Percentiles rank a stretch among this genome's conserved stretches.
These are phyloP conservation scores for Alternaria sp. DNA, from an alignment of 2,329 filamentous ascomycete genomes.

Conservation along the genomic window DNA sequence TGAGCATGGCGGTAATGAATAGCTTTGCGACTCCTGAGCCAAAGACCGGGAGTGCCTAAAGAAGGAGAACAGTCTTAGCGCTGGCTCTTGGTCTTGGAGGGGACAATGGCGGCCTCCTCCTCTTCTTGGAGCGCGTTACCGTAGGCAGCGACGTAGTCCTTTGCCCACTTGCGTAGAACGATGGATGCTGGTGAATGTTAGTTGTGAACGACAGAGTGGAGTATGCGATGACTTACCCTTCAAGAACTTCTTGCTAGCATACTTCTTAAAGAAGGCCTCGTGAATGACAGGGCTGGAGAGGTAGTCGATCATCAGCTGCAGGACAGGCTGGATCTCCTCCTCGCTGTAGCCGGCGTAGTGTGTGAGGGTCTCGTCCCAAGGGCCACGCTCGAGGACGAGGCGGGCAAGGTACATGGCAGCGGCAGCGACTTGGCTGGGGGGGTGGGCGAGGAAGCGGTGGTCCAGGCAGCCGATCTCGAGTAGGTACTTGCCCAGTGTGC, in stretches of 20 bases:
- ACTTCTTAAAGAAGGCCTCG: slow-evolving; percentile 99
- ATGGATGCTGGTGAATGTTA: slow-evolving; percentile 73
- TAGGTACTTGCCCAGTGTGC: slow-evolving; percentile 95
- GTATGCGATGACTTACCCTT: slow-evolving; percentile 73
- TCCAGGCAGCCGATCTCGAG: slow-evolving; percentile 97
- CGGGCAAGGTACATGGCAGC: slow-evolving; percentile 95
- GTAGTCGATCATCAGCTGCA: slow-evolving; percentile 95
- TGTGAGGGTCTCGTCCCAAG: slow-evolving; percentile 87
- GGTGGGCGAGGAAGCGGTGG: slow-evolving; percentile 88
- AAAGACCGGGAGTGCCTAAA: slow-evolving; percentile 25
- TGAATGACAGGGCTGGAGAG: slow-evolving; percentile 88
- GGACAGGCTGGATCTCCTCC: slow-evolving; percentile 89
- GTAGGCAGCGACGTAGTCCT: slow-evolving; percentile 63
- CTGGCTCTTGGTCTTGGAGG: slow-evolving; percentile 30
- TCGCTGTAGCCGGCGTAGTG: slow-evolving; percentile 95
- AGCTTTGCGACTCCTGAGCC: slow-evolving; percentile 17
- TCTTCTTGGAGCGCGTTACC: slow-evolving; percentile 42
- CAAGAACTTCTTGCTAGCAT: slow-evolving; percentile 98
- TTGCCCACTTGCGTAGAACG: slow-evolving; percentile 90
- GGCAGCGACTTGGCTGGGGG: slow-evolving; percentile 88
- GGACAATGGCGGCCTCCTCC: slow-evolving; percentile 5
- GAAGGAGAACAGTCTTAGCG: slow-evolving; percentile 27
- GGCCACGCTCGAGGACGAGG: slow-evolving; percentile 85
- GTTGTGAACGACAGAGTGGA: neutral
- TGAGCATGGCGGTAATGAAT: slow-evolving; percentile 8